Base-by-base conservation (phyloP, 176 grass and related monocot species). In the Areca catechu region DNA sequence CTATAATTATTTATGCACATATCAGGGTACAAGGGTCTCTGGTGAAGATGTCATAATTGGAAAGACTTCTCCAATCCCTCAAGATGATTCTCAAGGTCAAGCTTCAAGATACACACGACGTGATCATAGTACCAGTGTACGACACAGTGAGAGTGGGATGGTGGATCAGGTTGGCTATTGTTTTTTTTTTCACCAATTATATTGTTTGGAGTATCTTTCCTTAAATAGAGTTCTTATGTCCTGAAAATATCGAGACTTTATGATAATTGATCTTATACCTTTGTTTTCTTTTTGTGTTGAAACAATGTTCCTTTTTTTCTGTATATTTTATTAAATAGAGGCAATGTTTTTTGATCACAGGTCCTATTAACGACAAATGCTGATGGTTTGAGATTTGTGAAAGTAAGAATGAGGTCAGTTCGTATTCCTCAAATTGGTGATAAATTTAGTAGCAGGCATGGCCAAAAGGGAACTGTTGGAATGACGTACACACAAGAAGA, bases 401-500 rank as follows among this genome's bases (percentile, higher is more conserved):
- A 98, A 74, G 76, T 98, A 63, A 88, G 87, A 70, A 85, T 98
- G 87, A 74, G 93, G 53, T 98, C 93, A 22, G 88, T 98, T 50
- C 87, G 88, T 43, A 92, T 98, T 68, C 93, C 93, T 62, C 87
- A 98, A 74, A 98, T 98, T 63, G 93, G 93, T 60, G 88, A 98
- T 49, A 98, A 98, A 69, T 98, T 98, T 62, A 98, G 93, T 49
- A 98, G 93, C 77, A 79, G 93, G 67, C 93, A 98, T 85, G 87
- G 87, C 16, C 93, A 98, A 61, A 98, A 98, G 53, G 93, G 87
- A 77, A 98, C 93, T 77, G 87, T 98, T 50, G 93, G 93, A 72
- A 98, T 98, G 93, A 98, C 88, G 47, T 92, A 92, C 64, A 98
- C 93, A 25, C 93, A 98, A 70, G 87, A 98, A 77, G 87, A 98